A percentile compares a stretch with the other conserved stretches of the same genome.
phyloP scores from a whole-genome alignment of 257 asterid species.

The Buddleja alternifolia region DNA sequence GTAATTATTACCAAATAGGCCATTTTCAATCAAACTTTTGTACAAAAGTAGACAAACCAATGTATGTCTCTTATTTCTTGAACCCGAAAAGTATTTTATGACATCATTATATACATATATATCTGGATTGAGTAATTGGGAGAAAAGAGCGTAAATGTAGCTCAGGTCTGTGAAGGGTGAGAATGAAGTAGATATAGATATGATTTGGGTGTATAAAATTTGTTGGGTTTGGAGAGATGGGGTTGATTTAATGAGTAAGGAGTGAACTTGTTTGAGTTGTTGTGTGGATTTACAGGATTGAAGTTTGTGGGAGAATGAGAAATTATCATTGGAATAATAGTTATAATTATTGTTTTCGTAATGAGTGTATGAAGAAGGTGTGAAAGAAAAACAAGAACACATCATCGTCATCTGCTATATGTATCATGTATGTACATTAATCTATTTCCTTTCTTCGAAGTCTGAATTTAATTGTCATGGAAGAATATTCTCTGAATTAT shows the following conservation, averaged over 20 bases:
- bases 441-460: no score
- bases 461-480: no score
- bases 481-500: no score
- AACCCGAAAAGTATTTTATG: slow-evolving; percentile 28
- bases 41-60: slow-evolving; percentile 21
- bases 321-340: slow-evolving; percentile 12
- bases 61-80: slow-evolving; percentile 24
- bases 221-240: slow-evolving; percentile 39
- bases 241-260: slow-evolving; percentile 34
- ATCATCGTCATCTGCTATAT: background rate
- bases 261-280: slow-evolving; percentile 39
- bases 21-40: slow-evolving; percentile 32
- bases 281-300: slow-evolving; percentile 40
- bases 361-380: background rate
- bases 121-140: slow-evolving; percentile 28
- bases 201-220: slow-evolving; percentile 33
- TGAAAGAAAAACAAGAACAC: background rate
- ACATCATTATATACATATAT: slow-evolving; percentile 31
- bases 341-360: no score
- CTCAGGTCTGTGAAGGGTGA: slow-evolving; percentile 31
- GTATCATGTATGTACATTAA: no score
- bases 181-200: slow-evolving; percentile 36
- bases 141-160: slow-evolving; percentile 38
- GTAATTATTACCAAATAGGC: slow-evolving; percentile 37
- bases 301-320: slow-evolving; percentile 25